Conservation (phyloP, 2,329 filamentous ascomycete genomes). For the Ambrosiella beaveri region DNA sequence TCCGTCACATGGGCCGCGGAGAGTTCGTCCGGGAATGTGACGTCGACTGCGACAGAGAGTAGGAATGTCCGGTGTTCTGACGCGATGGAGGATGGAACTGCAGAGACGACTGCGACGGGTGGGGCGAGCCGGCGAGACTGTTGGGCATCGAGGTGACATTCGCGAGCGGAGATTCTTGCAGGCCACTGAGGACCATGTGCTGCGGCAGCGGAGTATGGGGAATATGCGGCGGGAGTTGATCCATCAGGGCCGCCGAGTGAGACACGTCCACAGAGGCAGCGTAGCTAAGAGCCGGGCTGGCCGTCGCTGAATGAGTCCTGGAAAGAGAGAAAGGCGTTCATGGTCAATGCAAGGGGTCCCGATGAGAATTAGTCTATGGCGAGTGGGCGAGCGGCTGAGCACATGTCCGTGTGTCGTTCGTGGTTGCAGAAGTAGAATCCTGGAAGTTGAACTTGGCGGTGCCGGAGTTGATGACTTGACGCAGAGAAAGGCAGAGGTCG, state of each 20-base stretch:
- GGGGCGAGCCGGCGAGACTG: neutral
- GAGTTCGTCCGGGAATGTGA: neutral
- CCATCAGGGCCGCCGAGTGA: neutral
- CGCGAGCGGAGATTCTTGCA: neutral
- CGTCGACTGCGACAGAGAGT: neutral
- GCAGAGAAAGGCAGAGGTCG: neutral
- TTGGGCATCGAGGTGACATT: neutral
- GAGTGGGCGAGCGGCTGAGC: neutral
- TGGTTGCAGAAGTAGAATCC: neutral
- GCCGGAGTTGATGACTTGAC: neutral
- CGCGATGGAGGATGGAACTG: neutral
- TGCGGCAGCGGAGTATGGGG: neutral
- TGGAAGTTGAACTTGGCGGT: neutral
- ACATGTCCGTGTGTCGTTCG: neutral
- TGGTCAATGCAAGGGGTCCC: slow-evolving; percentile 11
- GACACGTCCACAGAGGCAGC: neutral
- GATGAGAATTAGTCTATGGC: neutral
- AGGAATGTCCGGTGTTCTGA: neutral
- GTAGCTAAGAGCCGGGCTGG: slow-evolving; percentile 9
- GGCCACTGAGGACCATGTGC: neutral
- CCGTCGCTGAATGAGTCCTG: slow-evolving; percentile 9
- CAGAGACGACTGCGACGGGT: neutral
- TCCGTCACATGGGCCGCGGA: neutral
- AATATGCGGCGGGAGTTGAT: neutral
- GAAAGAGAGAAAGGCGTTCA: slow-evolving; percentile 9